Percentiles rank a stretch among this genome's conserved stretches.
Evolutionary conservation across 345 rosid genomes (phyloP).

Genomic region (Pistacia integerrima): DNA sequence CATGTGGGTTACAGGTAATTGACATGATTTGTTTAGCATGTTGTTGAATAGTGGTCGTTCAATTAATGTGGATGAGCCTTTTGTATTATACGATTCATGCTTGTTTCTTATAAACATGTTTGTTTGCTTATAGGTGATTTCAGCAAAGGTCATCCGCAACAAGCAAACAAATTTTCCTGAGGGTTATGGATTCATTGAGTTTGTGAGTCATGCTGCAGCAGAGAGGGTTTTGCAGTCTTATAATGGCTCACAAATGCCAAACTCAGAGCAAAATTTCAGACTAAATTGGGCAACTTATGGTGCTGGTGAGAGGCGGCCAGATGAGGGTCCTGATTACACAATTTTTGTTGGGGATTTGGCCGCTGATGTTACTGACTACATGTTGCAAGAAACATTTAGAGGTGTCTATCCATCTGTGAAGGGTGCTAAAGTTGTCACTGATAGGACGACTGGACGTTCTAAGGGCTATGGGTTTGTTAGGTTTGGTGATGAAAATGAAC

Average conservation of each 20-base stretch:
- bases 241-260: slow-evolving; percentile 86
- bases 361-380: slow-evolving; percentile 81
- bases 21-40: background rate
- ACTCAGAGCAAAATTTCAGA: slow-evolving; percentile 71
- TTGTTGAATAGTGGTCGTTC: background rate
- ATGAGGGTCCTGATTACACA: slow-evolving; percentile 82
- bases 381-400: slow-evolving; percentile 77
- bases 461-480: slow-evolving; percentile 98
- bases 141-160: slow-evolving; percentile 90
- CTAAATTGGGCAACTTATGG: slow-evolving; percentile 92
- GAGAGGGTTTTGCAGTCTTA: slow-evolving; percentile 77
- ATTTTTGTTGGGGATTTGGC: slow-evolving; percentile 94
- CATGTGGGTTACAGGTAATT: background rate
- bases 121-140: slow-evolving; percentile 42
- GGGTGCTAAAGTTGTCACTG: slow-evolving; percentile 92
- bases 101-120: too few relatives aligned
- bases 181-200: slow-evolving; percentile 95
- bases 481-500: slow-evolving; percentile 84
- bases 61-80: too few relatives aligned
- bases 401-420: slow-evolving; percentile 63
- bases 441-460: slow-evolving; percentile 87
- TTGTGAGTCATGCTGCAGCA: slow-evolving; percentile 62
- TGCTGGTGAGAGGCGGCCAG: slow-evolving; percentile 86
- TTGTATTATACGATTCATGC: too few relatives aligned
- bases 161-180: slow-evolving; percentile 69